phyloP scores from a whole-genome alignment of 192 early-diverging fungal genomes.

The Coemansia sp. region DNA sequence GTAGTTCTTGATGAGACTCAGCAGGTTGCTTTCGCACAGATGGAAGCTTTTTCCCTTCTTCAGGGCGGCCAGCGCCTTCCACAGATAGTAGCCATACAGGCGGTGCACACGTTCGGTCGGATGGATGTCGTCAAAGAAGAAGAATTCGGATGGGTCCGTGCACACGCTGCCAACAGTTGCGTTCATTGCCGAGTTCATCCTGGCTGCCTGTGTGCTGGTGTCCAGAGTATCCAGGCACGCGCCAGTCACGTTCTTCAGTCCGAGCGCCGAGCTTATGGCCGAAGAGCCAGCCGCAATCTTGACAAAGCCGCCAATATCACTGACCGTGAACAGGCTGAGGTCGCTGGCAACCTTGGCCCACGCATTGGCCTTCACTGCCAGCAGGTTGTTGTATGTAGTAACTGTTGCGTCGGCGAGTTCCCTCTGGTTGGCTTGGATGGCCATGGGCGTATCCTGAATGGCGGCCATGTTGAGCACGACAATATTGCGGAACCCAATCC shows the following conservation, averaged over 20 bases:
- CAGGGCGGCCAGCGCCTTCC: not conserved
- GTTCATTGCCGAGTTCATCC: not conserved
- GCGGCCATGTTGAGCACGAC: conserved; percentile 23
- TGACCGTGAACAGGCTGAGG: conserved; percentile 6
- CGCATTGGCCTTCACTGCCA: conserved; percentile 8
- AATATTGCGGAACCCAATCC: conserved; percentile 29
- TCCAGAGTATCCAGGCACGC: conserved; percentile 5
- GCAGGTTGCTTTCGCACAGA: conserved; percentile 10
- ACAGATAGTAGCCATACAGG: conserved; percentile 21
- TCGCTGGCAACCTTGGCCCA: conserved; percentile 7
- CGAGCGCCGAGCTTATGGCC: conserved; percentile 10
- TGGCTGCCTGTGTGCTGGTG: not conserved
- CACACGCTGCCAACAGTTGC: conserved; percentile 1
- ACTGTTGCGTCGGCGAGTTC: not conserved
- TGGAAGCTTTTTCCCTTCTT: not conserved
- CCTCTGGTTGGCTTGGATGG: not conserved
- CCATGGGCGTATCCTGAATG: conserved; percentile 31
- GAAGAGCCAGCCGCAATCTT: conserved; percentile 9
- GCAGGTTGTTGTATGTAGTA: conserved; percentile 3
- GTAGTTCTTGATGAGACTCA: conserved; percentile 17
- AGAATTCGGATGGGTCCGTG: conserved; percentile 12
- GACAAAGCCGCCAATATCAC: conserved; percentile 16
- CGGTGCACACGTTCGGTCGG: conserved; percentile 29
- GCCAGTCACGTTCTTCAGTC: conserved; percentile 9
- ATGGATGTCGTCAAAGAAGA: conserved; percentile 25